These are phyloP conservation scores for Phialophora chinensis DNA, from an alignment of 2,329 filamentous ascomycete species.

Conservation along the genomic window DNA sequence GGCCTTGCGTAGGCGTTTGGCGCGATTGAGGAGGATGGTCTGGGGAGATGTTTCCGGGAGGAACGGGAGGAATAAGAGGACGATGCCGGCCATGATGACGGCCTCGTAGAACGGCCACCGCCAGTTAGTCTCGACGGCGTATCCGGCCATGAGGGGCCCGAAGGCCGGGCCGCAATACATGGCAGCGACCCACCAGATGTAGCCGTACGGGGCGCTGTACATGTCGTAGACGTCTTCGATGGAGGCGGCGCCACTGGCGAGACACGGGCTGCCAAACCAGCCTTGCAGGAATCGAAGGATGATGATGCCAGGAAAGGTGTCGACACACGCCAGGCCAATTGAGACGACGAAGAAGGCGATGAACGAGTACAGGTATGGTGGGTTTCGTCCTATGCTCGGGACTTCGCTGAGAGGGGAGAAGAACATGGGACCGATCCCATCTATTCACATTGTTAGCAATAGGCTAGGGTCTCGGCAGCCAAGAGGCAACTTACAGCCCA, in stretches of 20 bases:
- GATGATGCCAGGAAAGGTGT: conserved; percentile 68
- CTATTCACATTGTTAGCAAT: conserved; percentile 4
- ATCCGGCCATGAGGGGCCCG: conserved; percentile 62
- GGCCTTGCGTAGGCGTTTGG: conserved; percentile 63
- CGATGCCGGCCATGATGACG: conserved; percentile 64
- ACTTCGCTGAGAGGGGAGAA: conserved; percentile 73
- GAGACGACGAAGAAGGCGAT: conserved; percentile 70
- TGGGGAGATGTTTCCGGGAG: conserved; percentile 68
- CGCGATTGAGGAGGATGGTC: conserved; percentile 67
- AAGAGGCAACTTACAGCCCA: conserved; percentile 32
- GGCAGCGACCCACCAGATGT: conserved; percentile 63
- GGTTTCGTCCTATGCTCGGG: conserved; percentile 69
- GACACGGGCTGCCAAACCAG: conserved; percentile 69
- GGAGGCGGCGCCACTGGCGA: conserved; percentile 62
- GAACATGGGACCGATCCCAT: conserved; percentile 65
- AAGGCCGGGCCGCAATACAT: conserved; percentile 42
- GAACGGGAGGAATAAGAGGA: conserved; percentile 65
- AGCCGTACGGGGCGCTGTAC: conserved; percentile 62
- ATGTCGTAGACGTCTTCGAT: conserved; percentile 58
- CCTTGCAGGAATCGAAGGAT: conserved; percentile 69
- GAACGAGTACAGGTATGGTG: conserved; percentile 71
- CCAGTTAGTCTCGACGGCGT: conserved; percentile 63
- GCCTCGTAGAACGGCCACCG: conserved; percentile 65
- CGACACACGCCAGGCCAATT: conserved; percentile 67
- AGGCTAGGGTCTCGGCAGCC: neutral